phyloP scores from a whole-genome alignment of 2,329 filamentous ascomycete species.

The Byssothecium circinans region DNA sequence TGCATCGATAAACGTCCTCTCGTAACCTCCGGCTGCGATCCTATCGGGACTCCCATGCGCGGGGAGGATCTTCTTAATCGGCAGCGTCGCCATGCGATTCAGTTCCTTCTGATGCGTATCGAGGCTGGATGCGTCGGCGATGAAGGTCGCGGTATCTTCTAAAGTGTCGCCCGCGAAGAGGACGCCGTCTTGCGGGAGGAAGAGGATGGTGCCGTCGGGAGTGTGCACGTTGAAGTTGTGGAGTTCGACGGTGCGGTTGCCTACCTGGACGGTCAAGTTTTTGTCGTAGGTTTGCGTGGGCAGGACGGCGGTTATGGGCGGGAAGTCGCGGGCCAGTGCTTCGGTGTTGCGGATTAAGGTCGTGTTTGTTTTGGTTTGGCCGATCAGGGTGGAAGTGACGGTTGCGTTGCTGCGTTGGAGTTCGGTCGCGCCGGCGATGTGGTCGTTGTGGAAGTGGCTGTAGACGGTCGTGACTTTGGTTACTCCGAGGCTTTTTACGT shows the following conservation, averaged over 20 bases:
- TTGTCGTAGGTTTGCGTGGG: conserved; percentile 8
- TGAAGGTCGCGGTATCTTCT: conserved; percentile 14
- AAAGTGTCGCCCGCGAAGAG: conserved; percentile 15
- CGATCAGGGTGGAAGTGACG: background rate
- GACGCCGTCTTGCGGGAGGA: conserved; percentile 6
- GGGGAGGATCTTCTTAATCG: conserved; percentile 10
- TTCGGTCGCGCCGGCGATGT: conserved; percentile 12
- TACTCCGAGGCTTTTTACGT: conserved; percentile 11
- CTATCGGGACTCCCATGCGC: conserved; percentile 13
- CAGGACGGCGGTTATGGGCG: conserved; percentile 9
- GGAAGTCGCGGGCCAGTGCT: conserved; percentile 3
- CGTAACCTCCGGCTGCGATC: conserved; percentile 10
- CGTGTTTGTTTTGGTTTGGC: conserved; percentile 2
- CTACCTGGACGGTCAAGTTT: conserved; percentile 6
- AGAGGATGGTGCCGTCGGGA: conserved; percentile 8
- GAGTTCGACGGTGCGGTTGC: conserved; percentile 7
- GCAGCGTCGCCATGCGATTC: conserved; percentile 9
- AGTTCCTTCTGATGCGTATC: conserved; percentile 8
- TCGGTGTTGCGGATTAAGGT: conserved; percentile 1
- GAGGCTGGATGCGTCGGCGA: conserved; percentile 5
- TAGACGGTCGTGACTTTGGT: conserved; percentile 10
- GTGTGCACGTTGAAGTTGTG: conserved; percentile 15
- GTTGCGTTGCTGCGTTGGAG: conserved; percentile 2
- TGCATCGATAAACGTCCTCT: conserved; percentile 8
- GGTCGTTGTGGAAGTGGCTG: conserved; percentile 16